Base-by-base conservation (phyloP, 2,329 filamentous ascomycete genomes). In the Pestalotiopsis sp. region DNA sequence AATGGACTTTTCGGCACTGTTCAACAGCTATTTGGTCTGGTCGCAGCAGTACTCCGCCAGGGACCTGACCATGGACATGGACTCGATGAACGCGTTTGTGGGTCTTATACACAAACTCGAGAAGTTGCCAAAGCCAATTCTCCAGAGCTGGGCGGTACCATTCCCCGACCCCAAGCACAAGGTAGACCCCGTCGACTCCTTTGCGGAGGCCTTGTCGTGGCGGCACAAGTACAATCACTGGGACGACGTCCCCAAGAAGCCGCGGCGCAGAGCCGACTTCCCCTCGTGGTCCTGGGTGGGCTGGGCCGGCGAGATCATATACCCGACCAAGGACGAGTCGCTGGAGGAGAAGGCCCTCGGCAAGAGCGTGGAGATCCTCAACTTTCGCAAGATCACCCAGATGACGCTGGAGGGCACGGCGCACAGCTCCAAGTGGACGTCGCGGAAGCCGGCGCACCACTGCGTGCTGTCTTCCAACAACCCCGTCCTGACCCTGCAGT, bases 271-370 rank as follows among this genome's bases (percentile, higher is more conserved):
- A 49, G 9, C 23, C 20, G 39, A 39, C 38, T 67, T 67, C 38
- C 66, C 66, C 17, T 67, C 66, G 17, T 67, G 66, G 66, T 67
- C 66, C 3, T 67, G 66, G 66, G 59, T 59, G 7, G 66, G 66
- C 13, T 67, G 66, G 66, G 41, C 27, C 17, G 41, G 58, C 25
- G 66, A 67, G 59, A 64, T 67, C 4, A 45, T 55, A 4, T 38
- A 60, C 17, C 45, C 45, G 4, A 52, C 45, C 45, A 52, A 52
- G 17, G 45, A 52, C 45, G 17, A 17, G 5, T n/a, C 20, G 45
- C 7, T 52, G 45, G 45, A 52, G 17, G 45, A 52, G 45, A 52
- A 20, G 45, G 17, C 11, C 45, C 20, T n/a, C 20, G 45, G 45
- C 45, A 20, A 52, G 45, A 52, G 20, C 6, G 20, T 52, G 11